Base-by-base conservation (phyloP, 345 rosid species). In the Balakata baccata region DNA sequence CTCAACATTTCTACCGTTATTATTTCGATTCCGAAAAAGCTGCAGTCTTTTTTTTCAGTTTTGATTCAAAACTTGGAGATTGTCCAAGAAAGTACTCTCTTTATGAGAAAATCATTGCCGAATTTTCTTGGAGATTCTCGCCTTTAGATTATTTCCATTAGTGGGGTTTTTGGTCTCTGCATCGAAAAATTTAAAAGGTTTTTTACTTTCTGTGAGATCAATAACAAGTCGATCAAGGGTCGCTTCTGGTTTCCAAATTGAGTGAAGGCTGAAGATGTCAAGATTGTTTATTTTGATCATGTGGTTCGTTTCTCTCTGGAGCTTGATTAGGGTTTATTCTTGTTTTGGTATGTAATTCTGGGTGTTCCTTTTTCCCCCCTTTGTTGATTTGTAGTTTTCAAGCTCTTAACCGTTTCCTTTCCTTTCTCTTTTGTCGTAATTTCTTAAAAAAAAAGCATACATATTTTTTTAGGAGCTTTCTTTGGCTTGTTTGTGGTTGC, bases 121-220 rank as follows among this genome's bases (percentile, higher is more conserved):
- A 69, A 67, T 75, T 68, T 59, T 78, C 68, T 73, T 66, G 50
- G 69, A 75, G 78, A 76, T 81, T 83, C 82, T 79, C 73, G 68
- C 71, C 37, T 0, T 25, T 68, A 23, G 63, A 74, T 80, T 66
- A 38, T 77, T 63, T 71, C 68, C 18, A 77, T 81, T 77, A 59
- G 75, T 78, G 86, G 88, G 82, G 82, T 78, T 81, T 82, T 75
- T 5, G 69, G 18, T 78, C 56, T 71, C 74, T 72, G 56, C 66
- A 34, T 59, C 52, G 65, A 75, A 70, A 78, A 74, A 62, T 74
- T 62, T 7, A 79, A 71, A 81, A 80, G 66, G 57, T 84, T 41
- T 59, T 45, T 52, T 11, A 3, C 39, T 58, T 64, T 69, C 29
- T 67, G 6, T 13, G 46, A 17, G 78, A 73, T 69, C 65, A 82